Conservation (phyloP, 176 grass and related monocot genomes). For the Lolium rigidum region DNA sequence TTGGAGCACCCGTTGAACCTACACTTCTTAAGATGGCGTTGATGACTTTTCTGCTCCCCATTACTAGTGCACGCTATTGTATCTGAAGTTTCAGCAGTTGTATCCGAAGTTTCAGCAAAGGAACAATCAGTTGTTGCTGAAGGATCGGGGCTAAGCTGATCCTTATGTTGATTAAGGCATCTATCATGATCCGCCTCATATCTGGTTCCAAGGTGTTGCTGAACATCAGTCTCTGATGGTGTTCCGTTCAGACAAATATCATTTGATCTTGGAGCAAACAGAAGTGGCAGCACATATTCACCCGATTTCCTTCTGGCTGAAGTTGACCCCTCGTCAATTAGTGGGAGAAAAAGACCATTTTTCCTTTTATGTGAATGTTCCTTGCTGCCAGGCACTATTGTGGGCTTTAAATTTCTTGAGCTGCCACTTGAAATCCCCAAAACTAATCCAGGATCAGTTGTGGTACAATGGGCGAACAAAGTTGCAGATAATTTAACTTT, state of each 20-base stretch:
- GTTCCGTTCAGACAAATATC: constrained; percentile 34
- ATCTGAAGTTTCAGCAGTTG: constrained; percentile 53
- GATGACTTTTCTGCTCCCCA: constrained; percentile 52
- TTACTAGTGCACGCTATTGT: constrained; percentile 26
- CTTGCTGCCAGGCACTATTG: constrained; percentile 14
- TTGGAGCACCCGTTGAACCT: constrained; percentile 89
- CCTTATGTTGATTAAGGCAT: constrained; percentile 33
- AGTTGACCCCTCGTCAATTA: constrained; percentile 85
- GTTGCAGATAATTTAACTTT: constrained; percentile 50
- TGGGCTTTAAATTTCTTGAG: constrained; percentile 43
- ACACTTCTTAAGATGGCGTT: constrained; percentile 81
- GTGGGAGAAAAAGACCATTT: constrained; percentile 51
- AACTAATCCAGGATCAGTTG: constrained; percentile 55
- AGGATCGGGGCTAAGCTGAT: constrained; percentile 57
- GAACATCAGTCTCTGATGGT: constrained; percentile 11
- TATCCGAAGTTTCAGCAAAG: constrained; percentile 54
- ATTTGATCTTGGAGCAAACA: constrained; percentile 71
- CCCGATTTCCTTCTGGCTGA: constrained; percentile 83
- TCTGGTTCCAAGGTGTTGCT: constrained; percentile 41
- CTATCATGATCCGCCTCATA: constrained; percentile 27
- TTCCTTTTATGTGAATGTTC: constrained; percentile 39
- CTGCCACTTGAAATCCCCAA: constrained; percentile 56
- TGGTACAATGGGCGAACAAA: constrained; percentile 47
- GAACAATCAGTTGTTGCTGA: constrained; percentile 65
- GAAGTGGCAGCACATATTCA: constrained; percentile 68